Evolutionary conservation across 768 basidiomycete genomes (phyloP).

Genomic region (Suillus occidentalis): DNA sequence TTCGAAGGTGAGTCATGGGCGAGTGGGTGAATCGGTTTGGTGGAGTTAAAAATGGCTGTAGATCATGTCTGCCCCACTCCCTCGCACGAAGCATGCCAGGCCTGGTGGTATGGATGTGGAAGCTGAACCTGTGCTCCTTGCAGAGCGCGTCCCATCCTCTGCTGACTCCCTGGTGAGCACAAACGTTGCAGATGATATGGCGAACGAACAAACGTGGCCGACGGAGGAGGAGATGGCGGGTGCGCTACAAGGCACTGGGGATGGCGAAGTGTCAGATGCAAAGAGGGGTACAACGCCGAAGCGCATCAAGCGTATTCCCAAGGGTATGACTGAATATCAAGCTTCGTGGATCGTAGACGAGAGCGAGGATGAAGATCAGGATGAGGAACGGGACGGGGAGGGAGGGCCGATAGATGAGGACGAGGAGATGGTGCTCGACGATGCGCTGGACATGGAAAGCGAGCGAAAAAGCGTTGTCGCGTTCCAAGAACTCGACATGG

Average conservation of each 20-base stretch:
- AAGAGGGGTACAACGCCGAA: conserved; percentile 75
- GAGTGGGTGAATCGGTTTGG: background rate
- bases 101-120: conserved; percentile 56
- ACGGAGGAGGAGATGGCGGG: conserved; percentile 91
- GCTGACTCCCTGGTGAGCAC: conserved; percentile 87
- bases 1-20: conserved; percentile 53
- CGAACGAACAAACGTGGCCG: conserved; percentile 98
- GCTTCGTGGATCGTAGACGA: conserved; percentile 96
- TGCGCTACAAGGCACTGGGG: conserved; percentile 17
- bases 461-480: conserved; percentile 51
- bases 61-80: conserved; percentile 68
- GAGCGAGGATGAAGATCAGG: conserved; percentile 60
- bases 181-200: conserved; percentile 86
- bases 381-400: conserved; percentile 35
- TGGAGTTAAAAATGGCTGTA: conserved; percentile 29
- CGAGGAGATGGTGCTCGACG: conserved; percentile 62
- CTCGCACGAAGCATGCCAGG: conserved; percentile 34
- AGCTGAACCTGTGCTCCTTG: conserved; percentile 56
- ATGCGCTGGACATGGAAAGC: conserved; percentile 55
- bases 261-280: conserved; percentile 58
- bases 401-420: conserved; percentile 45
- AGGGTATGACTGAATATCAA: conserved; percentile 96
- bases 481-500: conserved; percentile 77
- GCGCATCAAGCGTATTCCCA: conserved; percentile 79
- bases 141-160: conserved; percentile 58